Conservation (phyloP, 2,329 filamentous ascomycete genomes). For the Lecanicillium sp. region DNA sequence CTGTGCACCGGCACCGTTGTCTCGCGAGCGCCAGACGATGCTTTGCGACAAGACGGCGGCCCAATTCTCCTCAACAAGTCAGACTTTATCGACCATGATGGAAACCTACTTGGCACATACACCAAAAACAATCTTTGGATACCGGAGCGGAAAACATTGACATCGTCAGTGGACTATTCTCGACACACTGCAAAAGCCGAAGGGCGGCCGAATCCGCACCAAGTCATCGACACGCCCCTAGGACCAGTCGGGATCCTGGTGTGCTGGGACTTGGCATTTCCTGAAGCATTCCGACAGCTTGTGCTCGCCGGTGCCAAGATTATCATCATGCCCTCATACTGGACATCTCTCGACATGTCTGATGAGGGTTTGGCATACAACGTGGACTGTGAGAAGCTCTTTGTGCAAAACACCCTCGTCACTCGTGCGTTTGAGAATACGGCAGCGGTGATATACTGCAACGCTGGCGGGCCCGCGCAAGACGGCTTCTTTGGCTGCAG, state of each 20-base stretch:
- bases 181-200: background rate
- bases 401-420: constrained; percentile 42
- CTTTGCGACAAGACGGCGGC: no score
- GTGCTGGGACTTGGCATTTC: constrained; percentile 55
- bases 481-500: constrained; percentile 43
- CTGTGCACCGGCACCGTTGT: constrained; percentile 57
- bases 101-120: constrained; percentile 41
- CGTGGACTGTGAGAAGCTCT: constrained; percentile 41
- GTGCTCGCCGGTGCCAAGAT: constrained; percentile 47
- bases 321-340: constrained; percentile 53
- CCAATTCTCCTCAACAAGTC: constrained; percentile 33
- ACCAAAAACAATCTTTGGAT: constrained; percentile 51
- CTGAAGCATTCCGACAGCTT: constrained; percentile 50
- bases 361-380: constrained; percentile 37
- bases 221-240: constrained; percentile 36
- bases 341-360: constrained; percentile 9
- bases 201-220: constrained; percentile 15
- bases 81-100: constrained; percentile 42
- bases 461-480: constrained; percentile 42
- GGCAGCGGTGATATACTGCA: constrained; percentile 48
- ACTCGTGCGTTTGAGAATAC: constrained; percentile 51
- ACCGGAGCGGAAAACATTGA: constrained; percentile 39
- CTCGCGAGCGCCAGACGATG: no score
- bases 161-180: constrained; percentile 21
- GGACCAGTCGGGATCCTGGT: constrained; percentile 46